Evolutionary conservation across 108 stramenopile species (phyloP).

Genomic region (Epithemia pelagica): DNA sequence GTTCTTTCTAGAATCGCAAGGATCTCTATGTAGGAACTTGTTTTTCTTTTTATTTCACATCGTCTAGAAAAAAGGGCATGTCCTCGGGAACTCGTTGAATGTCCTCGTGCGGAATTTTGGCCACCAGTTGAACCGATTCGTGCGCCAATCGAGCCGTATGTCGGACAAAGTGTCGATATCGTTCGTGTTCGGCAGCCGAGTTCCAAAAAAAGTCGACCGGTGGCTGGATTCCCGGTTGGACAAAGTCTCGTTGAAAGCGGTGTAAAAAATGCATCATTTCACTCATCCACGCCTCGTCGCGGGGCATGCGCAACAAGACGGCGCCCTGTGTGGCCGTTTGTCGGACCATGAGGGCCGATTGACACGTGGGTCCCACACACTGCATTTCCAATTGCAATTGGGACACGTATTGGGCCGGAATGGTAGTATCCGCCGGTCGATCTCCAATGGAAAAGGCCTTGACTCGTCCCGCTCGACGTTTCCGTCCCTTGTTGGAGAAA

Average conservation of each 20-base stretch:
- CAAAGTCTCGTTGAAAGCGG: constrained; percentile 48
- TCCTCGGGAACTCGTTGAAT: constrained; percentile 10
- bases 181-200: constrained; percentile 13
- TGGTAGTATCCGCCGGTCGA: constrained; percentile 13
- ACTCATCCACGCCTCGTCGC: constrained; percentile 75
- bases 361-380: constrained; percentile 56
- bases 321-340: constrained; percentile 79
- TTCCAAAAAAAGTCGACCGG: constrained; percentile 67
- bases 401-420: constrained; percentile 64
- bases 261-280: constrained; percentile 80
- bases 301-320: constrained; percentile 53
- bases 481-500: constrained; percentile 17
- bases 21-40: too few relatives aligned
- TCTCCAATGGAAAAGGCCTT: constrained; percentile 35
- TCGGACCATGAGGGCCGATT: constrained; percentile 75
- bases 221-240: constrained; percentile 38
- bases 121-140: constrained; percentile 29
- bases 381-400: constrained; percentile 87
- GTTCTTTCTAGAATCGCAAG: too few relatives aligned
- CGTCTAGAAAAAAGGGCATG: constrained; percentile 12
- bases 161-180: constrained; percentile 39
- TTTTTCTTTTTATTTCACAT: too few relatives aligned
- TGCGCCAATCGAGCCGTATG: constrained; percentile 36
- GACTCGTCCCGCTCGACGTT: constrained; percentile 10
- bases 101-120: constrained; percentile 2